These are phyloP conservation scores for Tricholoma sp. DNA, from an alignment of 768 basidiomycete genomes.

Conservation along the genomic window DNA sequence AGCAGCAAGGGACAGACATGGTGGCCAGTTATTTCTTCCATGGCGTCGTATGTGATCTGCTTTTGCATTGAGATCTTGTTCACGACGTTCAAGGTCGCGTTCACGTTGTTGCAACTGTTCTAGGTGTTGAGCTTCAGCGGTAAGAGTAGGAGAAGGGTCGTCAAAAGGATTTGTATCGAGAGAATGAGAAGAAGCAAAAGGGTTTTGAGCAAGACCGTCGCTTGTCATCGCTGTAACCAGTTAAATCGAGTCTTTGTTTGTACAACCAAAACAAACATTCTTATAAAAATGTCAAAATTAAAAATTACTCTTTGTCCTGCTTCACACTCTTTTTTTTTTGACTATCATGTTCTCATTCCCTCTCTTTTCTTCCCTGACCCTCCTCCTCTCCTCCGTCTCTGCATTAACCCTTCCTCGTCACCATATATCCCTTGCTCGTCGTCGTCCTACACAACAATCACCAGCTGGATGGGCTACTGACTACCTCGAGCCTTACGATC, in stretches of 20 bases:
- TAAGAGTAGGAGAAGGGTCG: conserved; percentile 51
- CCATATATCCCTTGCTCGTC: neutral
- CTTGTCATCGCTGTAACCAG: conserved; percentile 16
- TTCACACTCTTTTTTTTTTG: too few relatives aligned
- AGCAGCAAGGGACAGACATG: conserved; percentile 48
- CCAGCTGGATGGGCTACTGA: conserved; percentile 40
- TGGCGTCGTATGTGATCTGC: conserved; percentile 65
- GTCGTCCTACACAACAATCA: conserved; percentile 9
- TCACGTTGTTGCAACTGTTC: conserved; percentile 77
- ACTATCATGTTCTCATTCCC: conserved; percentile 18
- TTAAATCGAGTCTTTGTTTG: too few relatives aligned
- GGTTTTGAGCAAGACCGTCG: conserved; percentile 53
- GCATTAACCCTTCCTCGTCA: conserved; percentile 36
- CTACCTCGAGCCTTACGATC: conserved; percentile 48
- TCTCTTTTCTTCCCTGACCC: conserved; percentile 30
- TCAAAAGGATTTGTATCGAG: conserved; percentile 89
- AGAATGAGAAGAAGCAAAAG: conserved; percentile 80
- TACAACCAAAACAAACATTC: too few relatives aligned
- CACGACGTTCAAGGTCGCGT: conserved; percentile 73
- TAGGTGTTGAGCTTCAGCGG: conserved; percentile 36
- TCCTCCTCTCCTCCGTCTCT: conserved; percentile 33
- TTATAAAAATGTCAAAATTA: too few relatives aligned
- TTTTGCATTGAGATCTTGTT: conserved; percentile 65
- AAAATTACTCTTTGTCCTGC: too few relatives aligned
- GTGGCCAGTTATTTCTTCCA: conserved; percentile 92